These are phyloP conservation scores for Takashimella tepidaria DNA, from an alignment of 1,284 basidiomycete species.

Conservation along the genomic window DNA sequence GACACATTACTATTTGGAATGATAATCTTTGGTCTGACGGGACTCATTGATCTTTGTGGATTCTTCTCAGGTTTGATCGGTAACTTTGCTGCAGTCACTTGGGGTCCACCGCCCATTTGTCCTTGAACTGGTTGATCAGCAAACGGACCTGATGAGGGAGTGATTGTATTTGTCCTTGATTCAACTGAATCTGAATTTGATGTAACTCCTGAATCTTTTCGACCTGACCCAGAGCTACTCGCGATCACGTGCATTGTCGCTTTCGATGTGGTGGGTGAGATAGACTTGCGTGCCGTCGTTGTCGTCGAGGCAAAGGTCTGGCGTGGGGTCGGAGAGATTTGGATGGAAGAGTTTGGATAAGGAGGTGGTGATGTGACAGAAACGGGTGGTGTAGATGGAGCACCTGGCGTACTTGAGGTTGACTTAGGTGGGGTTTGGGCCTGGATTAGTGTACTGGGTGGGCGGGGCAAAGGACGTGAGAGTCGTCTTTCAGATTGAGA, in stretches of 20 bases:
- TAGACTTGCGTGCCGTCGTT: not conserved
- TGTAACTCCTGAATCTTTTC: not conserved
- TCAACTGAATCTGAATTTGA: no score
- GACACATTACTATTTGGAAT: conserved; percentile 3
- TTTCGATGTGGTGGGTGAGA: conserved; percentile 1
- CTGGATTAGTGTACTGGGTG: not conserved
- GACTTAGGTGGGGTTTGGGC: not conserved
- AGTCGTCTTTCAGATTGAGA: not conserved
- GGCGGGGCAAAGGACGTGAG: conserved; percentile 1
- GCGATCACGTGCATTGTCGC: conserved; percentile 1
- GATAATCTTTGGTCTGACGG: conserved; percentile 4
- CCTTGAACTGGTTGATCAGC: not conserved
- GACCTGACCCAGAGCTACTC: not conserved
- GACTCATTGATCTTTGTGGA: not conserved
- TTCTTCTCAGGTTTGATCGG: not conserved
- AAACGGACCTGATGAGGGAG: not conserved
- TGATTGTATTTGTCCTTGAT: not conserved
- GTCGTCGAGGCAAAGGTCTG: no score
- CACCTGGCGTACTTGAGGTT: no score
- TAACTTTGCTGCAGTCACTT: not conserved
- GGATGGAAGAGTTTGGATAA: no score
- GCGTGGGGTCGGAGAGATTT: no score
- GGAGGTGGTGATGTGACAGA: no score
- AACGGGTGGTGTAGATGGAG: no score
- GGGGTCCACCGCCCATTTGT: not conserved